A percentile compares a stretch with the other conserved stretches of the same genome.
phyloP scores from a whole-genome alignment of 768 basidiomycete genomes.

The Leccinellum rugosiceps region DNA sequence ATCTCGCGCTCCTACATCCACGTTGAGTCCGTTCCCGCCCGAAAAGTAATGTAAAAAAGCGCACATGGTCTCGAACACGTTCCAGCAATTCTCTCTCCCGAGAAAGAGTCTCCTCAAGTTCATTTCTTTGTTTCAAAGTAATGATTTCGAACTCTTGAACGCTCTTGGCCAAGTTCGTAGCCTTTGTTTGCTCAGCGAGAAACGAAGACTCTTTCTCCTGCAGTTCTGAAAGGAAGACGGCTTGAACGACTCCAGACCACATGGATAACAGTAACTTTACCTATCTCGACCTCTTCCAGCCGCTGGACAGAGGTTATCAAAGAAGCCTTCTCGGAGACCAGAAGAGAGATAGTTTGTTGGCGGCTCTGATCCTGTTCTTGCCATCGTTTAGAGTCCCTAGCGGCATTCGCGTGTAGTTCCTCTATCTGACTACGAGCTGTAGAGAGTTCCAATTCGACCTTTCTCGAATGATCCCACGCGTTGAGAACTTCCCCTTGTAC shows the following conservation, averaged over 20 bases:
- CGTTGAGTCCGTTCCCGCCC: not conserved
- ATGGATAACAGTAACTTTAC: slow-evolving; percentile 40
- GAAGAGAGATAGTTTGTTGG: slow-evolving; percentile 69
- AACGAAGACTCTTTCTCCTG: slow-evolving; percentile 42
- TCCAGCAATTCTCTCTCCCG: slow-evolving; percentile 53
- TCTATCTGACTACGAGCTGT: slow-evolving; percentile 19
- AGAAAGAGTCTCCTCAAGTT: slow-evolving; percentile 34
- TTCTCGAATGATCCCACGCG: slow-evolving; percentile 11
- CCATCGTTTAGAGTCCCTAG: slow-evolving; percentile 14
- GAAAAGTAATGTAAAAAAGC: not conserved
- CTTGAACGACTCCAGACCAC: not conserved
- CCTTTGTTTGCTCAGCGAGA: slow-evolving; percentile 40
- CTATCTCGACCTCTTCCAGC: slow-evolving; percentile 54
- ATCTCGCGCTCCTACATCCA: slow-evolving; percentile 66
- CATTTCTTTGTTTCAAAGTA: slow-evolving; percentile 38
- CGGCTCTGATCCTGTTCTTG: slow-evolving; percentile 48
- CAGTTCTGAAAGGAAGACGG: slow-evolving; percentile 34
- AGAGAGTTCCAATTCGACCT: slow-evolving; percentile 22
- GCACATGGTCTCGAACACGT: slow-evolving; percentile 31
- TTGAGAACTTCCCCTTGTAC: slow-evolving; percentile 10
- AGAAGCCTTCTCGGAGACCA: slow-evolving; percentile 70
- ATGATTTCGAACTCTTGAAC: slow-evolving; percentile 43
- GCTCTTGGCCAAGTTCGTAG: slow-evolving; percentile 38
- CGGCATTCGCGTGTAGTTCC: slow-evolving; percentile 13
- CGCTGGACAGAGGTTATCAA: slow-evolving; percentile 57